Evolutionary conservation across 345 rosid species (phyloP).

Genomic region (Lepidium africanum): DNA sequence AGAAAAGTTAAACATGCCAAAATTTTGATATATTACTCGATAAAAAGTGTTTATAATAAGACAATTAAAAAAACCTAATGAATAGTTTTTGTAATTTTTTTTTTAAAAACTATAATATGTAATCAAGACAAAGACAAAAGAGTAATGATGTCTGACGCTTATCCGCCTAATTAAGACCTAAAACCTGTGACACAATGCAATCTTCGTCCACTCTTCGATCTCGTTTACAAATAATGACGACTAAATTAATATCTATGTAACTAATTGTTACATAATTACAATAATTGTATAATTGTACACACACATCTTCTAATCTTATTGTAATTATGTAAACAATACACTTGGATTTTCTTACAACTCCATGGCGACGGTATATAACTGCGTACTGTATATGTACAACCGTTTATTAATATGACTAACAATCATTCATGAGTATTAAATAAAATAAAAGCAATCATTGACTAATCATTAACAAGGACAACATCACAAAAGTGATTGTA

Average conservation of each 20-base stretch:
- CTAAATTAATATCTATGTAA: neutral
- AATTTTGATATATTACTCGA: neutral
- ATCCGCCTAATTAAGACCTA: slow-evolving; percentile 22
- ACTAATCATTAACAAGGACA: no score
- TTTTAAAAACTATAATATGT: no score
- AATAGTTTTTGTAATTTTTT: neutral
- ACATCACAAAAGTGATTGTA: no score
- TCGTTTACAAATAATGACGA: neutral
- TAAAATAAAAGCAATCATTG: neutral
- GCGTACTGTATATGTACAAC: neutral
- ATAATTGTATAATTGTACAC: neutral
- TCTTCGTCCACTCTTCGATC: slow-evolving; percentile 14
- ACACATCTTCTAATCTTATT: neutral
- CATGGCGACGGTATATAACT: neutral
- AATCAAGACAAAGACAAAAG: slow-evolving; percentile 9
- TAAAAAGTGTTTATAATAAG: slow-evolving; percentile 11
- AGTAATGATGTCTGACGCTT: slow-evolving; percentile 24
- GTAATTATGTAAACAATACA: neutral
- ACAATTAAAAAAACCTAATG: slow-evolving; percentile 19
- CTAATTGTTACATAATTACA: neutral
- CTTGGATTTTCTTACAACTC: neutral
- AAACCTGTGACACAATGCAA: slow-evolving; percentile 11
- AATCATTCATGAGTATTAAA: neutral
- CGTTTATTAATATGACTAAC: neutral
- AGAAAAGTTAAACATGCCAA: slow-evolving; percentile 9